These are phyloP conservation scores for Rhizopus arrhizus DNA, from an alignment of 371 early-diverging fungal genomes.

Conservation along the genomic window DNA sequence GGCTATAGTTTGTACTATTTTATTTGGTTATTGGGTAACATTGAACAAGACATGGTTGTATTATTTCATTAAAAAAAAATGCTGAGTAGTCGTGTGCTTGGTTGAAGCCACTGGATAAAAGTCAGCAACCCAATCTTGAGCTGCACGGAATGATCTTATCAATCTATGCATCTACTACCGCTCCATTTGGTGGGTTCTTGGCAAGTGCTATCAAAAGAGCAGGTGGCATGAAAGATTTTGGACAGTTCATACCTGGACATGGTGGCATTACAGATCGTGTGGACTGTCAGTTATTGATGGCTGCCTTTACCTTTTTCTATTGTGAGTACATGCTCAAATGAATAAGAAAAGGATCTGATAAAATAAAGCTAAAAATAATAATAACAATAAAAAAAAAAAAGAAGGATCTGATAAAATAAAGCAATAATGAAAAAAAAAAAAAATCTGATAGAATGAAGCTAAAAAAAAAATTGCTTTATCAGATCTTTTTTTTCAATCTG, in stretches of 20 bases:
- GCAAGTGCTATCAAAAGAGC: constrained; percentile 40
- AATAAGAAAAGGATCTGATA: not conserved
- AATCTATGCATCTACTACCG: constrained; percentile 24
- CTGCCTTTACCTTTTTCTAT: constrained; percentile 32
- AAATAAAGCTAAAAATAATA: too few relatives aligned
- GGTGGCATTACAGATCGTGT: constrained; percentile 38
- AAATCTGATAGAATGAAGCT: too few relatives aligned
- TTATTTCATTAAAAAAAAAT: too few relatives aligned
- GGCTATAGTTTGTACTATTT: constrained; percentile 25
- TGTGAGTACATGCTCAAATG: not conserved
- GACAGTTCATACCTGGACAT: constrained; percentile 32
- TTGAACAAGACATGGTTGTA: not conserved
- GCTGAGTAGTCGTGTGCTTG: not conserved
- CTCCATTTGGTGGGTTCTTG: constrained; percentile 37
- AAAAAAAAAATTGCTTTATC: too few relatives aligned
- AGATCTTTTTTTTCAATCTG: too few relatives aligned
- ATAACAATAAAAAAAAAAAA: constrained; percentile 1
- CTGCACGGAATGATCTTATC: constrained; percentile 24
- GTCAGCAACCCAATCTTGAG: not conserved
- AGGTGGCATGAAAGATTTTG: constrained; percentile 35
- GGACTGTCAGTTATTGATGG: constrained; percentile 41
- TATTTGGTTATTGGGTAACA: constrained; percentile 22
- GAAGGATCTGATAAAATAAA: not conserved
- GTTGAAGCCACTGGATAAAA: not conserved
- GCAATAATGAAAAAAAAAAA: not conserved